Conservation (phyloP, 108 stramenopile genomes). For the Aurantiochytrium sp. region DNA sequence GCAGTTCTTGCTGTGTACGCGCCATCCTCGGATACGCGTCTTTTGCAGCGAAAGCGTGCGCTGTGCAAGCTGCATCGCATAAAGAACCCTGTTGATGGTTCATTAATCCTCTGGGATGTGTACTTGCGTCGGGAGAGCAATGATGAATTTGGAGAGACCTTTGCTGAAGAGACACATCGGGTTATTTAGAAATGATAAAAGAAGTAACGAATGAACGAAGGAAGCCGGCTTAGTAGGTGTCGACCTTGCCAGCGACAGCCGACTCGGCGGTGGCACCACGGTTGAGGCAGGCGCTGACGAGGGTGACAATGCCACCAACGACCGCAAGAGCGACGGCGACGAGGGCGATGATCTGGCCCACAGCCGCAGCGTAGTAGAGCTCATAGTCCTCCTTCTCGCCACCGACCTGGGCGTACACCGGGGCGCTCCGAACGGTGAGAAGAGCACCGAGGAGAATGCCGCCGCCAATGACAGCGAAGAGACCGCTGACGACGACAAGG, state of each 20-base stretch:
- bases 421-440: neutral
- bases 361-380: neutral
- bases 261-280: neutral
- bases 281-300: neutral
- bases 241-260: neutral
- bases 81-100: neutral
- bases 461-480: neutral
- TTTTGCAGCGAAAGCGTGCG: neutral
- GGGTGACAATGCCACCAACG: neutral
- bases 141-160: too few relatives aligned
- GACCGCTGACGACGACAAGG: neutral
- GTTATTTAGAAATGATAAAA: too few relatives aligned
- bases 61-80: neutral
- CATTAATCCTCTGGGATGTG: neutral
- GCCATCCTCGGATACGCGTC: neutral
- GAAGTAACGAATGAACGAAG: too few relatives aligned
- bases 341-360: neutral
- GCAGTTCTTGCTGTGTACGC: neutral
- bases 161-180: too few relatives aligned
- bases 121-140: neutral
- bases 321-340: neutral
- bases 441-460: neutral
- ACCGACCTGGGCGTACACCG: neutral
- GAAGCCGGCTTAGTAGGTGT: neutral
- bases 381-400: neutral